Conservation (phyloP, 2,329 filamentous ascomycete genomes). For the Hypoxylon sp. region DNA sequence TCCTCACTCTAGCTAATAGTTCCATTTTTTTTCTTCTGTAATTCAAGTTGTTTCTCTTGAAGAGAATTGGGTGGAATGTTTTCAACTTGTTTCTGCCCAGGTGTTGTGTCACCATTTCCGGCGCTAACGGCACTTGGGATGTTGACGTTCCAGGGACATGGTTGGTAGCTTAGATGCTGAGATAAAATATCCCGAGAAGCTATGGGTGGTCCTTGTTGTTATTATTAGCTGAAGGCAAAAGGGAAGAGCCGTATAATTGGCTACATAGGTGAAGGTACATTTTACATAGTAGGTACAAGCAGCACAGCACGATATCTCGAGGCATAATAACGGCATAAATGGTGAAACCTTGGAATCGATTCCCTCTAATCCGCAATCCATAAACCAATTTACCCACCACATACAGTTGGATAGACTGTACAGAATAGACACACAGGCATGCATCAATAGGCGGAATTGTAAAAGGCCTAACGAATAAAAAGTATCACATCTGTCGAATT, state of each 20-base stretch:
- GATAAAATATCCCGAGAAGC: conserved; percentile 25
- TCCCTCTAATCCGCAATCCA: too few species aligned
- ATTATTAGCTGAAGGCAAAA: background rate
- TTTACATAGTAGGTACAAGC: too few species aligned
- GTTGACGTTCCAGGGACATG: conserved; percentile 30
- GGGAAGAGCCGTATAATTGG: conserved; percentile 1
- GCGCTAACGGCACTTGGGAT: conserved; percentile 34
- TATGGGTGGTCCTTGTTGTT: conserved; percentile 25
- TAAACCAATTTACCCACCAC: too few species aligned
- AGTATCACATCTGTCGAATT: conserved; percentile 29
- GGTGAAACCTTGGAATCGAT: too few species aligned
- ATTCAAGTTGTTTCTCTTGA: conserved; percentile 24
- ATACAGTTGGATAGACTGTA: too few species aligned
- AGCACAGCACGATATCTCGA: too few species aligned
- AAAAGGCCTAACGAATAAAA: conserved; percentile 25
- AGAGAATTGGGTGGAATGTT: conserved; percentile 33
- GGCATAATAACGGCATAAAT: too few species aligned
- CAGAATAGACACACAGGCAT: conserved; percentile 9
- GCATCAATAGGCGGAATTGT: conserved; percentile 20
- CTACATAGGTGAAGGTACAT: background rate
- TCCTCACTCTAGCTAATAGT: too few species aligned
- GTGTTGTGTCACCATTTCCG: conserved; percentile 24
- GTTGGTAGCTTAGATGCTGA: conserved; percentile 19
- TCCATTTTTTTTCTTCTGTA: conserved; percentile 2
- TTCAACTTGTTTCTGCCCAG: too few species aligned